phyloP scores from a whole-genome alignment of 306 rosid genomes.

The Morella rubra region DNA sequence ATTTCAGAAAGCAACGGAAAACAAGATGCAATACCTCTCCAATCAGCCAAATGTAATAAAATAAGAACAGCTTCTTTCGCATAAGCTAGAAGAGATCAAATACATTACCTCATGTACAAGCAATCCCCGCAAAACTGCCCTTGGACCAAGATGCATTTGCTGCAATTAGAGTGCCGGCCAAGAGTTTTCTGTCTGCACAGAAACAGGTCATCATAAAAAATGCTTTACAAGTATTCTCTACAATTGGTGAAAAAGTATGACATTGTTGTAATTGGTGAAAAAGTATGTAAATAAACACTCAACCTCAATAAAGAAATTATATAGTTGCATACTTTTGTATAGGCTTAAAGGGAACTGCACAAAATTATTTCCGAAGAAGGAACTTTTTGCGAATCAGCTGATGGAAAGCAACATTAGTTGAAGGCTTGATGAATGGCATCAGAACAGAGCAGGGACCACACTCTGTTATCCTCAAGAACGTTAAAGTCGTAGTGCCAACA shows the following conservation, averaged over 20 bases:
- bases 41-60: background rate
- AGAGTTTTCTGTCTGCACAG: slow-evolving; percentile 86
- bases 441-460: too few species aligned
- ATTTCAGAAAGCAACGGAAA: background rate
- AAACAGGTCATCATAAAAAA: background rate
- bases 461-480: too few species aligned
- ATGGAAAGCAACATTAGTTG: background rate
- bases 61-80: too few species aligned
- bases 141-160: slow-evolving; percentile 63
- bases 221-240: background rate
- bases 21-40: background rate
- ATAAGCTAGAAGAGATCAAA: too few species aligned
- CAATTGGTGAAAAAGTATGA: background rate
- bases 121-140: slow-evolving; percentile 99
- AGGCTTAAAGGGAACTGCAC: background rate
- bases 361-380: background rate
- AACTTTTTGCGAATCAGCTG: background rate
- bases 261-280: too few species aligned
- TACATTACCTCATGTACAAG: slow-evolving; percentile 77
- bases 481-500: too few species aligned
- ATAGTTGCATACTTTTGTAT: too few species aligned
- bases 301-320: too few species aligned
- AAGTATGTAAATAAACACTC: too few species aligned
- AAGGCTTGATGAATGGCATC: background rate
- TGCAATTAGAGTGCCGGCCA: slow-evolving; percentile 73